A percentile compares a stretch with the other conserved stretches of the same genome.
Evolutionary conservation across 139 green algal species (phyloP).

Genomic region (Marvania coccoides): DNA sequence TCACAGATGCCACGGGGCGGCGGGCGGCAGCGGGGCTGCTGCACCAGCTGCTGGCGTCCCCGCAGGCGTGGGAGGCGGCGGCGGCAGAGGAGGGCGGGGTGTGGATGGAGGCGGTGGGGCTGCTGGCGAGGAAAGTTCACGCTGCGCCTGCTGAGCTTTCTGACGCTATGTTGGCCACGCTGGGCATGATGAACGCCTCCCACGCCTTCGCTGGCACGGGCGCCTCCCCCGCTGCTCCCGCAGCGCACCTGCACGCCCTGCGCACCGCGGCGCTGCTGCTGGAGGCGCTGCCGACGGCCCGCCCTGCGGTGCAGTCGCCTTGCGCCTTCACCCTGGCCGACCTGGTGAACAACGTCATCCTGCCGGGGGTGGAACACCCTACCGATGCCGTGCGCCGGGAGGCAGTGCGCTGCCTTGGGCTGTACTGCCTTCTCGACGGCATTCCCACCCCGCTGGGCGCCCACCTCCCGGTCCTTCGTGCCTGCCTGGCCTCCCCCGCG

Average conservation of each 20-base stretch:
- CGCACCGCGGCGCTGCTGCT: conserved; percentile 15
- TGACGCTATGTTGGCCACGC: conserved; percentile 11
- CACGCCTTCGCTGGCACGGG: neutral
- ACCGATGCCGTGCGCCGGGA: conserved; percentile 21
- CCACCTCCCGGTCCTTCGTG: conserved; percentile 7
- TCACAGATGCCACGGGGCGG: conserved; percentile 33
- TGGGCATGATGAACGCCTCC: neutral
- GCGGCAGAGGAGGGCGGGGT: neutral
- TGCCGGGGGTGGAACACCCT: conserved; percentile 20
- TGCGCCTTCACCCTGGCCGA: conserved; percentile 6
- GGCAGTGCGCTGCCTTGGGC: conserved; percentile 33
- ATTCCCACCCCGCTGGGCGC: neutral
- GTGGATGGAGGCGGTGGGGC: conserved; percentile 17
- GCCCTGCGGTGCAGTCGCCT: neutral
- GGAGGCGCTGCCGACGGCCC: conserved; percentile 1
- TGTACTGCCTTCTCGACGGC: conserved; percentile 37
- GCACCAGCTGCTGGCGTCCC: conserved; percentile 7
- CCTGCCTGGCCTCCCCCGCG: neutral
- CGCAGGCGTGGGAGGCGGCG: neutral
- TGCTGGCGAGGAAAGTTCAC: conserved; percentile 33
- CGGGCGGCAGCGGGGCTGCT: conserved; percentile 19
- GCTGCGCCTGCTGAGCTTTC: conserved; percentile 24
- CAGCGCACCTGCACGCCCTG: conserved; percentile 14
- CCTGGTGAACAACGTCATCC: conserved; percentile 17
- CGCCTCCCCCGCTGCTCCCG: neutral